phyloP scores from a whole-genome alignment of 1,284 basidiomycete species.

The Puccinia coronata region DNA sequence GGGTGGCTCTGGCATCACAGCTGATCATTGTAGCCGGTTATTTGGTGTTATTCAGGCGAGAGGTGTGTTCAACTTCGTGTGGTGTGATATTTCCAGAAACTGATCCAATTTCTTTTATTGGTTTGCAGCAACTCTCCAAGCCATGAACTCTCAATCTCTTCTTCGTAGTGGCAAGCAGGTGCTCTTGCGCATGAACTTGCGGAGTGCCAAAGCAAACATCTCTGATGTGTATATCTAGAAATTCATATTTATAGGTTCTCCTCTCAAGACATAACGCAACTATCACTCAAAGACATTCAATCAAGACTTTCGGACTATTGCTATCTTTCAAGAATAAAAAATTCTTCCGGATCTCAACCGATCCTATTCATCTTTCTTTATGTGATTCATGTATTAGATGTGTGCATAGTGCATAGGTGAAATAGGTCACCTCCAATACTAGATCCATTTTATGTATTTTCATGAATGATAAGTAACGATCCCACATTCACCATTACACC shows the following conservation, averaged over 20 bases:
- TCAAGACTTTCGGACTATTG: not conserved
- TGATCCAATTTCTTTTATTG: not conserved
- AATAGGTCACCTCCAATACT: too few species aligned
- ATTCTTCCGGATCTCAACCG: too few species aligned
- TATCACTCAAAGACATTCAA: not conserved
- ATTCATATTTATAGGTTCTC: not conserved
- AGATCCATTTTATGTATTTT: too few species aligned
- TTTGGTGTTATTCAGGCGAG: slow-evolving; percentile 91
- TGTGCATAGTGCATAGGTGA: too few species aligned
- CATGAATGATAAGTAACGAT: too few species aligned
- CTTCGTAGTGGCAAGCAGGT: not conserved
- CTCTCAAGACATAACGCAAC: too few species aligned
- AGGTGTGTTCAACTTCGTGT: slow-evolving; percentile 56
- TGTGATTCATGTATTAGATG: too few species aligned
- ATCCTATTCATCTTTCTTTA: too few species aligned
- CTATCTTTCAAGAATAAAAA: not conserved
- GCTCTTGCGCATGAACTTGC: not conserved
- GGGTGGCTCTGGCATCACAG: slow-evolving; percentile 77
- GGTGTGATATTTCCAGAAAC: not conserved
- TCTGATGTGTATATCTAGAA: not conserved
- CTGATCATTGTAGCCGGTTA: slow-evolving; percentile 83
- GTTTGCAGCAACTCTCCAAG: slow-evolving; percentile 31
- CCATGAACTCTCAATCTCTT: not conserved
- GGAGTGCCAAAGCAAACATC: not conserved
- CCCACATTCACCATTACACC: too few species aligned